A percentile compares a stretch with the other conserved stretches of the same genome.
Evolutionary conservation across 2,329 filamentous ascomycete species (phyloP).

Genomic region (Xylaria sp.): DNA sequence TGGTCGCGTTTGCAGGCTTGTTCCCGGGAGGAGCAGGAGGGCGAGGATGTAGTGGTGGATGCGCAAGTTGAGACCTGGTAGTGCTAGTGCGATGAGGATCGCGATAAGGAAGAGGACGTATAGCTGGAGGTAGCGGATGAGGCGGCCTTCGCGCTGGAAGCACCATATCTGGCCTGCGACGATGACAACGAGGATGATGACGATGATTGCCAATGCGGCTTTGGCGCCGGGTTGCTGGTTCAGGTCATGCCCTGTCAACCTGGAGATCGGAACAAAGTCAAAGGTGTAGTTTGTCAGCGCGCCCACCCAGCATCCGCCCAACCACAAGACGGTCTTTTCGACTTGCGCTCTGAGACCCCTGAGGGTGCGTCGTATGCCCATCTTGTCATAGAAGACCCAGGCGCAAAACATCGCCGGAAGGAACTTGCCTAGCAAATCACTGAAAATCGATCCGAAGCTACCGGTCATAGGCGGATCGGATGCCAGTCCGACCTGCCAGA

Average conservation of each 20-base stretch:
- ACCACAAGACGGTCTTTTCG: slow-evolving; percentile 85
- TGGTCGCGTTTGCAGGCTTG: slow-evolving; percentile 79
- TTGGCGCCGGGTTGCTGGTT: slow-evolving; percentile 83
- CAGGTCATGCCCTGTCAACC: slow-evolving; percentile 86
- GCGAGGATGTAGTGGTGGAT: slow-evolving; percentile 92
- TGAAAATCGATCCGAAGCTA: slow-evolving; percentile 66
- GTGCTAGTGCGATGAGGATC: slow-evolving; percentile 64
- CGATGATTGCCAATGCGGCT: slow-evolving; percentile 71
- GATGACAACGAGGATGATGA: slow-evolving; percentile 64
- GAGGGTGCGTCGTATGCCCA: slow-evolving; percentile 68
- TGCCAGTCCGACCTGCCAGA: slow-evolving; percentile 84
- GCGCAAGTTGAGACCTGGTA: slow-evolving; percentile 75
- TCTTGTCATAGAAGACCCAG: slow-evolving; percentile 82
- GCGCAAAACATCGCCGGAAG: slow-evolving; percentile 82
- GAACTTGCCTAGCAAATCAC: slow-evolving; percentile 72
- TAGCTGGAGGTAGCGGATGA: slow-evolving; percentile 70
- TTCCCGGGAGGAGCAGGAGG: slow-evolving; percentile 80
- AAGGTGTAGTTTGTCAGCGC: slow-evolving; percentile 93
- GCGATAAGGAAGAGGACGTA: slow-evolving; percentile 63
- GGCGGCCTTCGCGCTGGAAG: slow-evolving; percentile 77
- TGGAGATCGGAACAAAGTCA: slow-evolving; percentile 85
- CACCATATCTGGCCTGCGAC: slow-evolving; percentile 74
- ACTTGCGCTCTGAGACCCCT: slow-evolving; percentile 71
- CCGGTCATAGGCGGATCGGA: slow-evolving; percentile 73
- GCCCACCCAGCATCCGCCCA: slow-evolving; percentile 86